These are phyloP conservation scores for Hypoxylon rubiginosum DNA, from an alignment of 2,329 filamentous ascomycete genomes.

Conservation along the genomic window DNA sequence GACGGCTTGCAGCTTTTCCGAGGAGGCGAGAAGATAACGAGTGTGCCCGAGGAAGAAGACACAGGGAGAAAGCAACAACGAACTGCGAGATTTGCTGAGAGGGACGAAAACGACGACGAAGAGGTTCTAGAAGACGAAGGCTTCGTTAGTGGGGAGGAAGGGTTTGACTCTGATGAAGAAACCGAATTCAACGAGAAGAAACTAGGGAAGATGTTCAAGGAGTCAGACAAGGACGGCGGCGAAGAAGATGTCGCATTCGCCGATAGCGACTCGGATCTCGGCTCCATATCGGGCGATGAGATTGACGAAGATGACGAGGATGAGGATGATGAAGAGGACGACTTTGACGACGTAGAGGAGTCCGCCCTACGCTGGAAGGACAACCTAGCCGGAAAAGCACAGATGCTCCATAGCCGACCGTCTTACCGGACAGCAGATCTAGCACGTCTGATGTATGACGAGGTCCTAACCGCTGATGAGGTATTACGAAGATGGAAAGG, in stretches of 20 bases:
- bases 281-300: constrained; percentile 78
- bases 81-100: constrained; percentile 69
- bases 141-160: constrained; percentile 67
- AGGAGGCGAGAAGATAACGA: constrained; percentile 76
- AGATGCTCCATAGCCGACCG: constrained; percentile 76
- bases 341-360: constrained; percentile 74
- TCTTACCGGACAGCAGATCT: constrained; percentile 86
- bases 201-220: constrained; percentile 72
- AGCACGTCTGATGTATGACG: constrained; percentile 89
- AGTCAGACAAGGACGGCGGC: constrained; percentile 64
- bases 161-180: constrained; percentile 65
- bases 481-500: constrained; percentile 86
- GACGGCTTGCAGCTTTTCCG: constrained; percentile 88
- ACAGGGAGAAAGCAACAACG: constrained; percentile 72
- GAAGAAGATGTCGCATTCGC: constrained; percentile 88
- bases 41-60: constrained; percentile 70
- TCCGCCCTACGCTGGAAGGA: constrained; percentile 87
- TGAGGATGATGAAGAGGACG: constrained; percentile 56
- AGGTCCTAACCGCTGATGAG: constrained; percentile 79
- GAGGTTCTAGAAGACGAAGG: constrained; percentile 67
- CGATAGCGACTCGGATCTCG: constrained; percentile 96
- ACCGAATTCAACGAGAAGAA: constrained; percentile 71
- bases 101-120: constrained; percentile 70
- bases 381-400: constrained; percentile 82
- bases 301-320: constrained; percentile 61